Conservation (phyloP, 441 rosid genomes). For the Oxalis stricta region DNA sequence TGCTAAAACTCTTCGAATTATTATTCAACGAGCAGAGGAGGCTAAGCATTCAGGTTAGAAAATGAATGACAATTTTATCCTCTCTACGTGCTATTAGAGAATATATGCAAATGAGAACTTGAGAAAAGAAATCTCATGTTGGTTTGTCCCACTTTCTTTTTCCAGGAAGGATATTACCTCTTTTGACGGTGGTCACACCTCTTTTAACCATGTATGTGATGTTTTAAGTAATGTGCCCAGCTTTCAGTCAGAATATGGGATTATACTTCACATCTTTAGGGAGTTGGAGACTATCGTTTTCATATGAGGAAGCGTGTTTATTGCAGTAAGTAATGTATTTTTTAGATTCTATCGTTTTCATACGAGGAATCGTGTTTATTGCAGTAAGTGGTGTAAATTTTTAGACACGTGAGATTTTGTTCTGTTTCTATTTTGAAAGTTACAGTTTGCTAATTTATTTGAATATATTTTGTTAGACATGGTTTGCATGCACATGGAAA, state of each 20-base stretch:
- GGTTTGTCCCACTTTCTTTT: conserved; percentile 6
- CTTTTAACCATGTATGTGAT: conserved; percentile 64
- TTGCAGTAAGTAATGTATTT: conserved; percentile 40
- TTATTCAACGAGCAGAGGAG: conserved; percentile 66
- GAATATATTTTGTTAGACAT: conserved; percentile 33
- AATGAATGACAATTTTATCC: not conserved
- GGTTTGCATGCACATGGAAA: conserved; percentile 57
- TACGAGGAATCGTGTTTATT: no score
- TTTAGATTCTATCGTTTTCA: no score
- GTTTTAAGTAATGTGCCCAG: conserved; percentile 61
- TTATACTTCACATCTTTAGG: conserved; percentile 65
- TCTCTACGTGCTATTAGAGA: not conserved
- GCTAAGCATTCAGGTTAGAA: conserved; percentile 55
- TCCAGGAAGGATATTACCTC: conserved; percentile 45
- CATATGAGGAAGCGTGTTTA: conserved; percentile 67
- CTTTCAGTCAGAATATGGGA: conserved; percentile 82
- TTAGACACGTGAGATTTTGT: no score
- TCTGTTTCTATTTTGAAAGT: no score
- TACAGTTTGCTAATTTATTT: conserved; percentile 8
- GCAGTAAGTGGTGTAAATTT: no score
- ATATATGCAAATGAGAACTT: not conserved
- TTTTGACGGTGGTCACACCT: conserved; percentile 54
- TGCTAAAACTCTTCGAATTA: conserved; percentile 63
- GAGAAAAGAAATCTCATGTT: not conserved
- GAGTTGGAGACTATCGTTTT: conserved; percentile 53